Conservation (phyloP, 129 eudicot species). For the Deinandra increscens region DNA sequence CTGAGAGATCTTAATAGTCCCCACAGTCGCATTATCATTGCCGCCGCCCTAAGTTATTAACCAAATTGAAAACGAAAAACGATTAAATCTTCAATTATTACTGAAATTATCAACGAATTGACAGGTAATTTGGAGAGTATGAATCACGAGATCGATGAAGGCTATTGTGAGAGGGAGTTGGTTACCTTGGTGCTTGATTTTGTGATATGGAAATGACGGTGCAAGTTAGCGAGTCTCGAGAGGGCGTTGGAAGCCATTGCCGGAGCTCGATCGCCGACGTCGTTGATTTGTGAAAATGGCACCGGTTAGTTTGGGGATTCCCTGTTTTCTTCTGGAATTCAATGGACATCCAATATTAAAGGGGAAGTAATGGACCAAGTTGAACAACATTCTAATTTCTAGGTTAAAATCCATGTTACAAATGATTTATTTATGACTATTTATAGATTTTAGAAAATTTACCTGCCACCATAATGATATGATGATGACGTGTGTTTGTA, state of each 20-base stretch:
- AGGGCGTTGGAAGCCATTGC: constrained; percentile 62
- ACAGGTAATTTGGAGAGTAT: background rate
- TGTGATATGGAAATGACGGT: constrained; percentile 47
- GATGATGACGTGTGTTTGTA: no score
- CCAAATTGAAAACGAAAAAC: background rate
- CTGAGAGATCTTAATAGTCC: constrained; percentile 52
- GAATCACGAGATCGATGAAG: background rate
- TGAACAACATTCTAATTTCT: no score
- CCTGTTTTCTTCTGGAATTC: background rate
- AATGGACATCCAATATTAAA: background rate
- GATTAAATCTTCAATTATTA: background rate
- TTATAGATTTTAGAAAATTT: background rate
- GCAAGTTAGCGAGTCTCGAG: constrained; percentile 55
- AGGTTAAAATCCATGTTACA: background rate
- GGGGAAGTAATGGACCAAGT: background rate
- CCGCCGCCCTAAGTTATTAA: constrained; percentile 45
- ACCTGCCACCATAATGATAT: no score
- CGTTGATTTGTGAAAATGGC: background rate
- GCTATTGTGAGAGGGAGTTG: background rate
- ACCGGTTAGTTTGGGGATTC: background rate
- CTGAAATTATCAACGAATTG: background rate
- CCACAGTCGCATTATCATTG: constrained; percentile 27
- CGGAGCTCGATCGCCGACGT: constrained; percentile 7
- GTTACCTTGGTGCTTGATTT: constrained; percentile 41
- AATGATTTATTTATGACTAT: background rate